phyloP scores from a whole-genome alignment of 2,329 filamentous ascomycete genomes.

The Colletotrichum camelliae region DNA sequence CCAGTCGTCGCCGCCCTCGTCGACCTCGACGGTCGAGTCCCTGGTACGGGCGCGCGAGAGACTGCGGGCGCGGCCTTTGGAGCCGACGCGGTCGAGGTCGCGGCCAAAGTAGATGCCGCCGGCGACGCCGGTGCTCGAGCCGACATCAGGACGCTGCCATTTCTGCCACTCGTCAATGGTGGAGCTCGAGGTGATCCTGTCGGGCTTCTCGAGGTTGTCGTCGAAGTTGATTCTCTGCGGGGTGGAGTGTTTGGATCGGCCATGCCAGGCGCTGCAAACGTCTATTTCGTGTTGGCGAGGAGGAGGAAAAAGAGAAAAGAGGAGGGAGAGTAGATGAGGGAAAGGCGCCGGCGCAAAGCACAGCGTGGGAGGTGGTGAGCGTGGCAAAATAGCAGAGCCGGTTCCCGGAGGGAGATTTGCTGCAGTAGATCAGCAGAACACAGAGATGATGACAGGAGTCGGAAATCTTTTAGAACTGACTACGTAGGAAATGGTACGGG shows the following conservation, averaged over 20 bases:
- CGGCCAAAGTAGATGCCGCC: slow-evolving; percentile 27
- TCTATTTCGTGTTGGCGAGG: background rate
- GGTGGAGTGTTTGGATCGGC: background rate
- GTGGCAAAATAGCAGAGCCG: background rate
- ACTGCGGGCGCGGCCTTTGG: slow-evolving; percentile 27
- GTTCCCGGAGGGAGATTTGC: background rate
- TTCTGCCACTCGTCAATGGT: slow-evolving; percentile 5
- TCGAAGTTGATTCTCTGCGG: slow-evolving; percentile 13
- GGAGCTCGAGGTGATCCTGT: slow-evolving; percentile 4
- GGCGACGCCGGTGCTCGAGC: slow-evolving; percentile 18
- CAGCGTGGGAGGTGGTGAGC: background rate
- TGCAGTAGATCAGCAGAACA: background rate
- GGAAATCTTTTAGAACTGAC: background rate
- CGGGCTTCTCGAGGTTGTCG: slow-evolving; percentile 9
- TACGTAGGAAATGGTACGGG: background rate
- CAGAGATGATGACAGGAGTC: background rate
- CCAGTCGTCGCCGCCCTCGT: slow-evolving; percentile 35
- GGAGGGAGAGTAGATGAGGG: background rate
- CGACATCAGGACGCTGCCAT: slow-evolving; percentile 7
- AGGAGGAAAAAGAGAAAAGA: background rate
- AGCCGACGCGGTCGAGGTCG: slow-evolving; percentile 17
- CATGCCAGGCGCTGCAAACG: background rate
- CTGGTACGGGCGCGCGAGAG: slow-evolving; percentile 26
- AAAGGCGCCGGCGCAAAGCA: slow-evolving; percentile 4
- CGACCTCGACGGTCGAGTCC: slow-evolving; percentile 29